phyloP scores from a whole-genome alignment of 2,329 filamentous ascomycete genomes.

The Diaporthe ampelina region DNA sequence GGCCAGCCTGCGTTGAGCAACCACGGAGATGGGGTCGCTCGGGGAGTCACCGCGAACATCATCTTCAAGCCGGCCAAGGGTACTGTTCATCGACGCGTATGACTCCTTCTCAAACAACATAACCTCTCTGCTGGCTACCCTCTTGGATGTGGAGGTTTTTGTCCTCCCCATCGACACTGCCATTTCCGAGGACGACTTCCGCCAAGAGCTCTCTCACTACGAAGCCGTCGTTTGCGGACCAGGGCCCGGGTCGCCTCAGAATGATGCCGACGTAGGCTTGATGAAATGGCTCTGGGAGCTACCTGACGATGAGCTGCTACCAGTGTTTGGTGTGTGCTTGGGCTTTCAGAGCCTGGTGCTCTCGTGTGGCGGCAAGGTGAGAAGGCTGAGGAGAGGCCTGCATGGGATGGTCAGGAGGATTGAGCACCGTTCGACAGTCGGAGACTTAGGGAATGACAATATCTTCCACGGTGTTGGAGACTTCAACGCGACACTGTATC shows the following conservation, averaged over 20 bases:
- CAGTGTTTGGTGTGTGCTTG: conserved; percentile 89
- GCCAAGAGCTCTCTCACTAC: conserved; percentile 70
- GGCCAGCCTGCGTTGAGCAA: not conserved
- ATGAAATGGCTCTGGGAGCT: conserved; percentile 84
- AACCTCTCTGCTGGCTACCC: conserved; percentile 81
- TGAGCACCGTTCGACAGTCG: conserved; percentile 59
- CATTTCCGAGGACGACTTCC: conserved; percentile 61
- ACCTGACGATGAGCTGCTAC: conserved; percentile 70
- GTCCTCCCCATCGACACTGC: conserved; percentile 80
- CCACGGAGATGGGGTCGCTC: conserved; percentile 35
- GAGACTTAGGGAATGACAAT: conserved; percentile 54
- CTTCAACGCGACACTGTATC: conserved; percentile 83
- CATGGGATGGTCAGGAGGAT: conserved; percentile 86
- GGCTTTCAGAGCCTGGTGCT: conserved; percentile 87
- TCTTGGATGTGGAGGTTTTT: conserved; percentile 76
- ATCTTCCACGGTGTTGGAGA: conserved; percentile 74
- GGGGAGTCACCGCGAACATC: conserved; percentile 25
- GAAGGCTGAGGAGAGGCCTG: conserved; percentile 77
- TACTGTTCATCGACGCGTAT: conserved; percentile 95
- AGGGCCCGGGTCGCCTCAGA: conserved; percentile 85
- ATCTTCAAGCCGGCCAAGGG: conserved; percentile 48
- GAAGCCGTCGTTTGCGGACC: conserved; percentile 92
- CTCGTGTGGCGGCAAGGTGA: conserved; percentile 76
- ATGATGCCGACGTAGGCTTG: conserved; percentile 82
- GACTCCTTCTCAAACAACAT: conserved; percentile 99